Percentiles rank a stretch among this genome's conserved stretches.
These are phyloP conservation scores for Metarhizium album DNA, from an alignment of 2,329 filamentous ascomycete genomes.

Conservation along the genomic window DNA sequence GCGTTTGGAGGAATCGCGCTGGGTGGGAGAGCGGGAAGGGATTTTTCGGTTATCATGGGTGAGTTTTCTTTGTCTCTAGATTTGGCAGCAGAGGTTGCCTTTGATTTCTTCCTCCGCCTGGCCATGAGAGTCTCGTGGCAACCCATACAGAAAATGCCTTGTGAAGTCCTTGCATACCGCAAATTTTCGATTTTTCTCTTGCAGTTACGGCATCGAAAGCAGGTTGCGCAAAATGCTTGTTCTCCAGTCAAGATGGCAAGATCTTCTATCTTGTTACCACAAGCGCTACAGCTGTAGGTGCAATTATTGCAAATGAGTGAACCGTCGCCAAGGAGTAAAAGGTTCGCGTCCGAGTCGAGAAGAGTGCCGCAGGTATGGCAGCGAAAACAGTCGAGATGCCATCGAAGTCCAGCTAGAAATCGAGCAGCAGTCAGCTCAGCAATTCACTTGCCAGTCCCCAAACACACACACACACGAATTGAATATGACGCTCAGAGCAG, in stretches of 20 bases:
- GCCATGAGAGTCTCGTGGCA: constrained; percentile 97
- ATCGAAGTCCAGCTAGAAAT: constrained; percentile 73
- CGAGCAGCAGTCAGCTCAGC: constrained; percentile 13
- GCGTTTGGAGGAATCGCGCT: constrained; percentile 54
- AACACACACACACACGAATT: no score
- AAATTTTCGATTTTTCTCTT: constrained; percentile 98
- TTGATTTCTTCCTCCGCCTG: constrained; percentile 75
- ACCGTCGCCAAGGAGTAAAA: constrained; percentile 91
- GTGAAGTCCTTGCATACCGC: constrained; percentile 91
- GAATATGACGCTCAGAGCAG: background rate
- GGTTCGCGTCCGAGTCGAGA: constrained; percentile 95
- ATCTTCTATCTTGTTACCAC: constrained; percentile 96
- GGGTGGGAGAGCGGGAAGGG: constrained; percentile 78
- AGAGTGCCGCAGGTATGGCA: constrained; percentile 93
- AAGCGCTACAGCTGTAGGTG: constrained; percentile 96
- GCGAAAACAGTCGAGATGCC: constrained; percentile 98
- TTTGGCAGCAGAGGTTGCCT: constrained; percentile 49
- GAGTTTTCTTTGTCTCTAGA: constrained; percentile 51
- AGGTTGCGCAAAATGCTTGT: constrained; percentile 94
- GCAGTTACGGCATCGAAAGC: constrained; percentile 95
- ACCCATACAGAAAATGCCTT: constrained; percentile 98
- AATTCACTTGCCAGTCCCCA: no score
- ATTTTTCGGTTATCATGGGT: constrained; percentile 76
- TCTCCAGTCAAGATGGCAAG: constrained; percentile 94
- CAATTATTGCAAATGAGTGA: constrained; percentile 99